phyloP scores from a whole-genome alignment of 441 rosid genomes.

The Capsella rubella region DNA sequence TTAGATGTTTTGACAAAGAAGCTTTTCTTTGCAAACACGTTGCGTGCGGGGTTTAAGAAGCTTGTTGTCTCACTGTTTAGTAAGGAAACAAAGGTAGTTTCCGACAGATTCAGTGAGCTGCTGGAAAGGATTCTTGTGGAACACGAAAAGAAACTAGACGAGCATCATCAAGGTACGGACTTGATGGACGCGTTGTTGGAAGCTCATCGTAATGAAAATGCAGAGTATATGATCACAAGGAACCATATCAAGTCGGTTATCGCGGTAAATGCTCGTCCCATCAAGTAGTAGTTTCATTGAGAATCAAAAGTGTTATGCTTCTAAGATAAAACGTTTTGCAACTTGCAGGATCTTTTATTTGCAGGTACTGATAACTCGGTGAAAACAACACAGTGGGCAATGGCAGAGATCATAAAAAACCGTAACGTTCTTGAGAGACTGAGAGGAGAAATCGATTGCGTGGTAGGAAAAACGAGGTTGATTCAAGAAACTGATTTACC shows the following conservation, averaged over 20 bases:
- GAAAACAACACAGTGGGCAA: conserved; percentile 20
- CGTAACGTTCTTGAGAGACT: neutral
- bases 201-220: too few species aligned
- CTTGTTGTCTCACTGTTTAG: conserved; percentile 31
- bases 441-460: conserved; percentile 13
- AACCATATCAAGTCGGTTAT: too few species aligned
- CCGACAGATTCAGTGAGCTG: conserved; percentile 16
- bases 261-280: neutral
- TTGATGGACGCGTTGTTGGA: conserved; percentile 45
- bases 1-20: conserved; percentile 35
- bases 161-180: conserved; percentile 29
- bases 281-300: too few species aligned
- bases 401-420: conserved; percentile 12
- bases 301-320: too few species aligned
- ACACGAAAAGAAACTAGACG: conserved; percentile 45
- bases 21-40: conserved; percentile 25
- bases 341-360: conserved; percentile 25
- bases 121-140: conserved; percentile 49
- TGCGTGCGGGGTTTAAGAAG: conserved; percentile 28
- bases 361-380: neutral
- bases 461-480: conserved; percentile 11
- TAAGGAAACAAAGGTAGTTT: conserved; percentile 34
- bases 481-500: conserved; percentile 20
- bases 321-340: too few species aligned
- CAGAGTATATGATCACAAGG: too few species aligned